Base-by-base conservation (phyloP, 805 yeast genomes). In the Candida parachauliodes region DNA sequence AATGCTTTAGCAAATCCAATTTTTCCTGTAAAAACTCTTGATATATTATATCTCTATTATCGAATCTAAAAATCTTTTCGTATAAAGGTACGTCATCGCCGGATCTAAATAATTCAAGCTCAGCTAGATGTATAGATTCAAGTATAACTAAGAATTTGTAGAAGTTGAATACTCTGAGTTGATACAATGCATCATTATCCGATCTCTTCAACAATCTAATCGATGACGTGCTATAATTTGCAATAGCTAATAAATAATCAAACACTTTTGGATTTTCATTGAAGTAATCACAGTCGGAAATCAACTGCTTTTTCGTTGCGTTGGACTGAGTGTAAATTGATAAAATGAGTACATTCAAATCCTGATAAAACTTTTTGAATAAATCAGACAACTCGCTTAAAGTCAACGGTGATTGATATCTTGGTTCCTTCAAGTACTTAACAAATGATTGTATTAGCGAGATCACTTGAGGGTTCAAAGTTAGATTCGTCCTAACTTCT, bases 171-270 rank as follows among this genome's bases (percentile, higher is more conserved):
- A 68, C 57, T 10, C 72, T 49, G 29, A 67, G 52, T 44, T 68
- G 73, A 33, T 49, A 45, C n/a, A 57, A 39, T 8, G 73, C 72
- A 19, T 55, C 54, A 2, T 52, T 47, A 44, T 68, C 73, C 9
- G 60, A 41, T 27, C 73, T 50, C 39, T 58, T 62, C 18, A 59
- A 56, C 19, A 66, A 47, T 43, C 64, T 63, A 17, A 62, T 56
- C 3, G 68, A 57, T 6, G 62, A 53, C 6, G 63, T 39, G 22
- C 64, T 57, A 46, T 65, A 66, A 44, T 62, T 64, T 24, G 71
- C 62, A 12, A 68, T 67, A 22, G 72, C 72, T 27, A 64, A 48
- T 36, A 68, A 47, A 44, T 68, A 68, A 45, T 68, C 73, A 43
- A 57, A 68, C 2, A 49, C 38, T 28, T 50, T 44, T 3, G 66